Base-by-base conservation (phyloP, 352 stramenopile species). In the Phytophthora europaea region DNA sequence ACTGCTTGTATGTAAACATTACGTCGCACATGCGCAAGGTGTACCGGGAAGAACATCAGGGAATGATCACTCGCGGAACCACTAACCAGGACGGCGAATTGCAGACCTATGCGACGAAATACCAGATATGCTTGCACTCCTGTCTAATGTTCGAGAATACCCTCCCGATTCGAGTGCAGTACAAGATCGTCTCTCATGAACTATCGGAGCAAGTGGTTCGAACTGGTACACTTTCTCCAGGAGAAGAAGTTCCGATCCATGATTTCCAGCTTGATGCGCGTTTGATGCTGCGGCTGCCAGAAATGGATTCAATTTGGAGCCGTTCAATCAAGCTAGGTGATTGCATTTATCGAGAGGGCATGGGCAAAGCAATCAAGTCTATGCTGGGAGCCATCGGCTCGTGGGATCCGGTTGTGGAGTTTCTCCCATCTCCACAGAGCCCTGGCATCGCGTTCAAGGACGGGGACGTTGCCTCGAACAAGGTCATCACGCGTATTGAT, bases 71-170 rank as follows among this genome's bases (percentile, higher is more conserved):
- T 7, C 84, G 89, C 59, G 82, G 79, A 9, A 91, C 87, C 22
- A 77, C 65, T 33, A 70, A 71, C 12, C 70, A 86, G 16, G 81
- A 90, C 36, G 74, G 80, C 0, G 83, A 91, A 40, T 43, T 89
- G 48, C 88, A 94, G 64, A 91, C 85, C 6, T 96, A 97, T 28
- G 90, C 89, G 3, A 95, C 90, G 1, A 97, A 96, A 79, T 94
- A 96, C 65, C 90, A 95, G 74, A 94, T 97, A 45, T 91, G 75
- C 26, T 56, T 97, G 18, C 88, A 96, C 65, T 88, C 91, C 18
- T 96, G 89, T 47, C 71, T 96, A 9, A 84, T 94, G 40, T 94
- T 97, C 59, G 91, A 96, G 60, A 97, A 97, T 67, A 96, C 91
- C 0, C 75, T 97, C 4, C 91, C 91, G 34, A 88, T 96, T 65